These are phyloP conservation scores for Yamadazyma oceani DNA, from an alignment of 1,139 yeast species.

Conservation along the genomic window DNA sequence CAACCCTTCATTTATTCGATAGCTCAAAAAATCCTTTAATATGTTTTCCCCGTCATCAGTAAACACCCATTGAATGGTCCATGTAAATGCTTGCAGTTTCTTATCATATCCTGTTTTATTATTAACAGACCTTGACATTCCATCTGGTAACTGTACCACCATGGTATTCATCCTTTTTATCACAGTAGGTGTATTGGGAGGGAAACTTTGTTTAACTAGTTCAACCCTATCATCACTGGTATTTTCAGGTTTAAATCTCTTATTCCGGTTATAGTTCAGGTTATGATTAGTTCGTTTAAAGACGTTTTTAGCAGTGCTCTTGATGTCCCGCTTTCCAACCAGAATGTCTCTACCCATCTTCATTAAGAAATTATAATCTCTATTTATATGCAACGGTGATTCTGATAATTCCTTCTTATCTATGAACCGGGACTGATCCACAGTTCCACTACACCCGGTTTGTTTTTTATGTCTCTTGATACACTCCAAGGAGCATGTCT, in stretches of 20 bases:
- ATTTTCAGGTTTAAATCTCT: conserved; percentile 24
- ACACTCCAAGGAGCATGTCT: conserved; percentile 72
- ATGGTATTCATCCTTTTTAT: conserved; percentile 40
- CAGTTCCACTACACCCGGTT: conserved; percentile 64
- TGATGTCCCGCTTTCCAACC: conserved; percentile 52
- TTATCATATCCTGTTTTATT: conserved; percentile 80
- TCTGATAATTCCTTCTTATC: conserved; percentile 39
- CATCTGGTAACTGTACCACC: conserved; percentile 57
- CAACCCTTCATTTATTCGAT: conserved; percentile 43
- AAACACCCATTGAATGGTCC: conserved; percentile 80
- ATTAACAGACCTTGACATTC: conserved; percentile 67
- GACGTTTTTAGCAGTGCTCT: conserved; percentile 32
- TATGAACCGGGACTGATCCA: conserved; percentile 63
- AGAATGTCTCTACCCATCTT: conserved; percentile 58
- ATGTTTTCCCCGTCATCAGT: conserved; percentile 27
- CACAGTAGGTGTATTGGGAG: conserved; percentile 25
- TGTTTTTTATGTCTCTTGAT: conserved; percentile 67
- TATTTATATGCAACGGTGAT: conserved; percentile 50
- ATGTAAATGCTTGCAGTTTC: conserved; percentile 57
- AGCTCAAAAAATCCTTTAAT: conserved; percentile 39
- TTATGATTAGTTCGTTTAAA: conserved; percentile 29
- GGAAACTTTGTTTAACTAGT: conserved; percentile 23
- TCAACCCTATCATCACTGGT: conserved; percentile 27
- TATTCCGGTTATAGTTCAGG: conserved; percentile 19
- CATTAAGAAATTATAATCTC: conserved; percentile 81